These are phyloP conservation scores for Alternaria gaisen DNA, from an alignment of 2,329 filamentous ascomycete species.

Conservation along the genomic window DNA sequence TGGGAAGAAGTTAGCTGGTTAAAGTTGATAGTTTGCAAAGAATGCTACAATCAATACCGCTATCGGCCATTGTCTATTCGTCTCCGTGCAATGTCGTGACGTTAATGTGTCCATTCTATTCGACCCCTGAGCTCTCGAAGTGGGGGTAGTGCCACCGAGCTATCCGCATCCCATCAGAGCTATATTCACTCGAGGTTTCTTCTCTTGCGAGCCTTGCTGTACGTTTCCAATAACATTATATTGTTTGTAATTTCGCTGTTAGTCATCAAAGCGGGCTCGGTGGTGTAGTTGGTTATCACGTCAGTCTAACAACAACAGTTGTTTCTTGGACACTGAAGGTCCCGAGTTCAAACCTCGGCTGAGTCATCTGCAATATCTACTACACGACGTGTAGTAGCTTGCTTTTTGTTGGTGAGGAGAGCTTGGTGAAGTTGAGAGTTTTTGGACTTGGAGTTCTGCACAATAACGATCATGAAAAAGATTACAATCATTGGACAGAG, in stretches of 20 bases:
- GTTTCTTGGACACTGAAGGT: constrained; percentile 23
- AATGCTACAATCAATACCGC: constrained; percentile 6
- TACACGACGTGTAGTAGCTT: neutral
- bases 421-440: neutral
- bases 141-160: neutral
- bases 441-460: neutral
- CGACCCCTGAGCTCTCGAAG: neutral
- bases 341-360: constrained; percentile 27
- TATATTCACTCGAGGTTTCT: neutral
- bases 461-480: neutral
- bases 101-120: neutral
- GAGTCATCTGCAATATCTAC: constrained; percentile 16
- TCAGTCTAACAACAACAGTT: constrained; percentile 53
- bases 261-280: constrained; percentile 29
- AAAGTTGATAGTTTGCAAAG: constrained; percentile 13
- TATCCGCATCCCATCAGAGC: neutral
- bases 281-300: constrained; percentile 60
- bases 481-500: neutral
- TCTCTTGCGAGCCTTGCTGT: neutral
- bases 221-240: neutral
- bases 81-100: neutral
- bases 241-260: fast-evolving
- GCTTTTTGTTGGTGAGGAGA: neutral
- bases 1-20: neutral
- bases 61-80: neutral